A percentile compares a stretch with the other conserved stretches of the same genome.
These are phyloP conservation scores for Solanum chiquidenum DNA, from an alignment of 257 asterid genomes.

Conservation along the genomic window DNA sequence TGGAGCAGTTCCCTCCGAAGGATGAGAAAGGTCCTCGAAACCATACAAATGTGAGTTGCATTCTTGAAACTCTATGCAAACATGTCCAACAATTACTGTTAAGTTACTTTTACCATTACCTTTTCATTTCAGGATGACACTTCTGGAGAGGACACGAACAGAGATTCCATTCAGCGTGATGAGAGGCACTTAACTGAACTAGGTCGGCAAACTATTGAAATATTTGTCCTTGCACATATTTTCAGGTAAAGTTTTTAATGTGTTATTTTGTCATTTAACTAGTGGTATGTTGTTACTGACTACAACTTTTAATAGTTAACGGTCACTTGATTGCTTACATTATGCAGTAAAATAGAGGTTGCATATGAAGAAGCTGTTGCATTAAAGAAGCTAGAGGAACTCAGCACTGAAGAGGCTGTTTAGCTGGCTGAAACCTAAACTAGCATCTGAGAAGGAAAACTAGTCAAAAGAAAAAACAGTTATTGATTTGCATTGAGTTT, in stretches of 20 bases:
- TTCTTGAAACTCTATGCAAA: background rate
- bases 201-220: slow-evolving; percentile 92
- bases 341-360: slow-evolving; percentile 68
- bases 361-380: slow-evolving; percentile 87
- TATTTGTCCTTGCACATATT: slow-evolving; percentile 72
- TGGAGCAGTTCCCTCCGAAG: slow-evolving; percentile 85
- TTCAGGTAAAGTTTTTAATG: slow-evolving; percentile 44
- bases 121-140: slow-evolving; percentile 51
- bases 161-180: slow-evolving; percentile 64
- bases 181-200: slow-evolving; percentile 87
- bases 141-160: slow-evolving; percentile 64
- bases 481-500: background rate
- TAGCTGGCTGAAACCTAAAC: slow-evolving; percentile 67
- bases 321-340: background rate
- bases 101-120: background rate
- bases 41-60: slow-evolving; percentile 60
- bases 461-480: slow-evolving; percentile 28
- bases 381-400: slow-evolving; percentile 80
- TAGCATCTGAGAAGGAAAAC: slow-evolving; percentile 42
- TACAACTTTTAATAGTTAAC: background rate
- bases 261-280: background rate
- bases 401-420: slow-evolving; percentile 82
- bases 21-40: slow-evolving; percentile 93
- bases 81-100: background rate
- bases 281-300: background rate